Evolutionary conservation across 371 early-diverging fungal genomes (phyloP).

Genomic region (Mucor lusitanicus): DNA sequence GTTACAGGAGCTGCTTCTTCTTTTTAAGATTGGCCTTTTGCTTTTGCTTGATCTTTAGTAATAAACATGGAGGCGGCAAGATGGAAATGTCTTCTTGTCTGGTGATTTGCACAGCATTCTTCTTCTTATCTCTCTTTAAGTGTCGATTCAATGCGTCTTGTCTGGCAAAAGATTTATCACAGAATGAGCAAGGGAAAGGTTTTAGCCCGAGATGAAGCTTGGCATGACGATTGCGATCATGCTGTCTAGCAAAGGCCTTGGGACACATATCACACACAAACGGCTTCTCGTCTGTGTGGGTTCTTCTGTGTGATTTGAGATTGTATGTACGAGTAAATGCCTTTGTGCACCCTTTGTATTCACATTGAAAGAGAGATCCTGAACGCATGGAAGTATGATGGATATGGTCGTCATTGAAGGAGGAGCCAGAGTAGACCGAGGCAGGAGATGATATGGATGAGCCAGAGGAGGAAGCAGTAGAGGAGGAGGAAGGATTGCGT

Average conservation of each 20-base stretch:
- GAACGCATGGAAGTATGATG: not conserved
- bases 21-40: slow-evolving; percentile 4
- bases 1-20: slow-evolving; percentile 1
- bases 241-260: slow-evolving; percentile 66
- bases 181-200: slow-evolving; percentile 61
- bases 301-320: slow-evolving; percentile 78
- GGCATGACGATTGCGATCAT: slow-evolving; percentile 81
- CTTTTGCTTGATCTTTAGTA: slow-evolving; percentile 14
- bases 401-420: slow-evolving; percentile 1
- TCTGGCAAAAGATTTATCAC: slow-evolving; percentile 73
- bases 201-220: slow-evolving; percentile 67
- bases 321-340: slow-evolving; percentile 81
- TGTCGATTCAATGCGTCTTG: slow-evolving; percentile 73
- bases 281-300: slow-evolving; percentile 74
- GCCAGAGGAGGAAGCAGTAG: not conserved
- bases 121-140: slow-evolving; percentile 38
- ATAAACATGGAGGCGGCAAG: slow-evolving; percentile 10
- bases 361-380: slow-evolving; percentile 13
- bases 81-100: not conserved
- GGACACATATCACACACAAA: slow-evolving; percentile 64
- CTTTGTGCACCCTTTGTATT: slow-evolving; percentile 64
- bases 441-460: slow-evolving; percentile 4
- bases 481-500: not conserved
- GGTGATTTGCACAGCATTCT: not conserved
- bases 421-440: not conserved